Base-by-base conservation (phyloP, 768 basidiomycete genomes). In the Pleurotus eryngii region DNA sequence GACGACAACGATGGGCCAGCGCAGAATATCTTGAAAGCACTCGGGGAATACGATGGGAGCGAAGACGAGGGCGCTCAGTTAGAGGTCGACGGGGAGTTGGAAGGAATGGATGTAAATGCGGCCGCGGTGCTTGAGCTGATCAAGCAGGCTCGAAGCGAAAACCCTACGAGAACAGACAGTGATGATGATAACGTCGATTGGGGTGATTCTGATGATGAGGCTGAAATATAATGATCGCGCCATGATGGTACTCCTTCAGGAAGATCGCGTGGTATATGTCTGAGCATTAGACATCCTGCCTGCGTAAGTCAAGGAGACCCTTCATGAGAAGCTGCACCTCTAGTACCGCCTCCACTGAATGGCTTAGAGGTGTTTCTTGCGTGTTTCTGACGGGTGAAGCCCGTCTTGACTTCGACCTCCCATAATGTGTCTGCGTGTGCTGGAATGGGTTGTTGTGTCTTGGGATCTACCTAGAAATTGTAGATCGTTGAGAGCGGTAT, bases 401-500 rank as follows among this genome's bases (percentile, higher is more conserved):
- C 88, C 1, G 91, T 91, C 68, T 89, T 92, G 49, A 92, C 90
- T 72, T 93, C 89, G 38, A 94, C 90, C 67, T 92, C 87, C 91
- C 91, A 94, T 4, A 90, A 76, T 0, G 90, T 89, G 62, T 90
- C 89, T 6, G 84, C 72, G 56, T 89, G 87, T n/a, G 88, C 88
- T 38, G 88, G 86, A 46, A 85, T 86, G 0, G 89, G 85, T 61
- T 86, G 82, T 54, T 85, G 85, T 4, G 89, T 90, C 70, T 82
- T 88, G 0, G 81, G 80, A 63, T 92, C 89, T 35, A 88, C 81
- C 90, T 93, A 58, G 45, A 17, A 38, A 53, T n/a, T 14, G 54
- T 55, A 26, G 45, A 35, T 42, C n/a, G 38, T 48, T 47, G 22
- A 50, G 47, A 18, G 38, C 18, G 55, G 46, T 22, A 27, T 20